Evolutionary conservation across 345 rosid species (phyloP), one percentile per base, ranked within the genome.

Genomic region (Eucalyptus shirleyi): DNA sequence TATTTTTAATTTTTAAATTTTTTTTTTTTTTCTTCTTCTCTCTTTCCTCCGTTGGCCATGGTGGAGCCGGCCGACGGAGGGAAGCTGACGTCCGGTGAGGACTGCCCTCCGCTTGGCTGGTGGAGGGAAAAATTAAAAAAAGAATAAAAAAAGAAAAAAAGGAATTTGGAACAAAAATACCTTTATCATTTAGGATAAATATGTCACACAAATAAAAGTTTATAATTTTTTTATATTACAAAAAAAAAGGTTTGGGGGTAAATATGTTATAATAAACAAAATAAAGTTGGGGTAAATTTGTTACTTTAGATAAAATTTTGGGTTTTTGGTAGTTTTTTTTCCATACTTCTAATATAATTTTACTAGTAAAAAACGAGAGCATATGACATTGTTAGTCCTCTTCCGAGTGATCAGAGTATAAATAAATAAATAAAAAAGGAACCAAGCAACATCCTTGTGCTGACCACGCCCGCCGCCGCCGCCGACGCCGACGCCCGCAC

Each of bases 61-160:
- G 13, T 0, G 4, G 49, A 47, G 13, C 4, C 4, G 14, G 5
- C 2, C 2, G 14, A 2, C 5, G 0, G 50, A 47, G 50, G 14
- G 14, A 47, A 47, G 50, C 5, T 2, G 5, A 2, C 5, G 1
- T 12, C 0, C 5, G 50, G 2, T 4, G 50, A 49, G 14, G 15
- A 5, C 5, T 49, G 0, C 0, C 50, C 5, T 49, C 5, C 5
- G 15, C 50, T 4, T 49, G 15, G 15, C 4, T 4, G 0, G 15
- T 0, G 1, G 1, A 49, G 5, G 15, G 15, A 12, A 49, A 37
- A 37, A 37, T 37, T 4, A 37, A 37, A 37, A 2, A 12, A 12
- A 47, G 14, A 47, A 47, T 37, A 12, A 49, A 12, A 12, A 49
- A 1, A 47, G 0, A 47, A 4, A 47, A 47, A 12, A 47, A 47